Base-by-base conservation (phyloP, 768 basidiomycete species). In the Serendipita indica region DNA sequence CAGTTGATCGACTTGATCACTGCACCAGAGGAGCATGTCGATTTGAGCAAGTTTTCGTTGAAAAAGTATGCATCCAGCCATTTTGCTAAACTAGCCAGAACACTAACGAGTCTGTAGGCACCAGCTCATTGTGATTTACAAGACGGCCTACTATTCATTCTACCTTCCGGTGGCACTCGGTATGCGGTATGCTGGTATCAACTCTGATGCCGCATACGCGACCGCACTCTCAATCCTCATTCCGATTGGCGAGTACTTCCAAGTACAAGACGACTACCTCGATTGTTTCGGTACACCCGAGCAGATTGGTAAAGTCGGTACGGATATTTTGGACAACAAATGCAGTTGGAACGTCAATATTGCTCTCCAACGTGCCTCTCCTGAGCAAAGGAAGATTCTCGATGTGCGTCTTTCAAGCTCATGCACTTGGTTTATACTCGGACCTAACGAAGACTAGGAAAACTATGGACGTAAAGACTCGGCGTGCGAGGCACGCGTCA, bases 321-420 rank as follows among this genome's bases (percentile, higher is more conserved):
- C 94, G 14, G 96, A 98, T 69, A 99, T 99, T 66, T 70, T 97
- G 60, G 94, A 99, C 72, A 97, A 97, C 81, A 99, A 99, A 74
- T 98, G 94, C 71, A 86, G 86, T 16, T 99, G 94, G 96, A 84
- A 84, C 64, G 77, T 98, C 70, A 97, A 96, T 72, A 82, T 81
- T 20, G 96, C 91, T 28, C 75, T 98, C 60, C 61, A 67, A 57
- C 61, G 66, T 57, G 73, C 71, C 28, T 69, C 67, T 3, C 65
- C 70, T 1, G 72, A 72, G 39, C 75, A 77, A 64, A 67, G 75
- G 12, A 69, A 70, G 54, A 65, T 72, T 28, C 71, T 77, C 22
- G 75, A 77, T 60, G 72, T 72, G 63, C 62, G 71, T 64, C 4
- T 30, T 39, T 33, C 27, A 28, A 37, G 14, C 57, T 41, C 35